Evolutionary conservation across 371 early-diverging fungal genomes (phyloP).

Genomic region (Mucor piriformis): DNA sequence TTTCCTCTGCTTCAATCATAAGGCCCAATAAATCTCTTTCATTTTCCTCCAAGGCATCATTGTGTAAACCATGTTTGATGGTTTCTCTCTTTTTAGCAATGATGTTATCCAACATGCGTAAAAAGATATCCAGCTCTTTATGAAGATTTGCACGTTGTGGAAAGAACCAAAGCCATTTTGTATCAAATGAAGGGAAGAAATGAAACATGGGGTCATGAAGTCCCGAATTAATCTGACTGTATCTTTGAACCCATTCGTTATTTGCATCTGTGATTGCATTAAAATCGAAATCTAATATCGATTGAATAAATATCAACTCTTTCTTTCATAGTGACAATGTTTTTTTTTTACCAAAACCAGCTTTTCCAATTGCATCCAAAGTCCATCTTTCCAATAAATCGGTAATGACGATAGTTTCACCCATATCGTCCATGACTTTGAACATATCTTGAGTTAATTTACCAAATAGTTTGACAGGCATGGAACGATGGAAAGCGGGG

Average conservation of each 20-base stretch:
- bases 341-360: slow-evolving; percentile 47
- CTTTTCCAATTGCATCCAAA: slow-evolving; percentile 42
- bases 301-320: background rate
- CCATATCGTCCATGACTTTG: slow-evolving; percentile 24
- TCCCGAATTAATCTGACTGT: slow-evolving; percentile 25
- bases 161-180: slow-evolving; percentile 4
- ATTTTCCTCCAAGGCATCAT: slow-evolving; percentile 3
- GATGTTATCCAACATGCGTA: background rate
- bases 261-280: slow-evolving; percentile 28
- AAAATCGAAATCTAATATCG: slow-evolving; percentile 33
- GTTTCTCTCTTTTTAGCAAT: slow-evolving; percentile 2
- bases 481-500: slow-evolving; percentile 44
- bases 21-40: slow-evolving; percentile 6
- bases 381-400: slow-evolving; percentile 37
- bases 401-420: slow-evolving; percentile 11
- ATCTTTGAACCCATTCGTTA: slow-evolving; percentile 33
- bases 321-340: too few relatives aligned
- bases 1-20: slow-evolving; percentile 11
- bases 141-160: background rate
- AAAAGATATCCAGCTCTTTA: background rate
- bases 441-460: slow-evolving; percentile 27
- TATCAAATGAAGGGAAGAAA: slow-evolving; percentile 54
- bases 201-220: slow-evolving; percentile 38
- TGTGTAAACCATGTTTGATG: slow-evolving; percentile 9
- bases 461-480: slow-evolving; percentile 42